Conservation (phyloP, 164 flowering plant genomes). For the Amborella trichopoda region DNA sequence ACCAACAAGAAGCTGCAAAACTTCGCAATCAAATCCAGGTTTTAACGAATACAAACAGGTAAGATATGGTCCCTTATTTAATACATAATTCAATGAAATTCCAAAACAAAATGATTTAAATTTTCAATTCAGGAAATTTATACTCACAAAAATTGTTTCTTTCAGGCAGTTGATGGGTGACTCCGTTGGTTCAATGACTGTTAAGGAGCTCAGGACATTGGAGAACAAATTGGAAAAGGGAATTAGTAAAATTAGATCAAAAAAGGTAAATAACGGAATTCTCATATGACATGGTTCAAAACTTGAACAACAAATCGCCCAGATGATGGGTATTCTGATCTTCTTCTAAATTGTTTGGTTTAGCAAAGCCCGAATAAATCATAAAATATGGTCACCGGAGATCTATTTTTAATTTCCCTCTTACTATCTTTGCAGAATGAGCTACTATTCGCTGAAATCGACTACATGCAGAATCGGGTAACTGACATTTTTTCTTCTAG, state of each 20-base stretch:
- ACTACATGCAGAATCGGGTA: conserved; percentile 93
- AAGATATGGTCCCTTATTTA: not conserved
- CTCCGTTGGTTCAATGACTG: conserved; percentile 25
- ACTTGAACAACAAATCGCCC: not conserved
- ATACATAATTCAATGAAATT: not conserved
- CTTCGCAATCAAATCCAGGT: conserved; percentile 40
- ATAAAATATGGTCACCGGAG: not conserved
- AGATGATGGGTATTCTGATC: not conserved
- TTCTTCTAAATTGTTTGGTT: not conserved
- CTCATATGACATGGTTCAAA: not conserved
- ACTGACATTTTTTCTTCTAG: not conserved
- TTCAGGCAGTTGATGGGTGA: conserved; percentile 71
- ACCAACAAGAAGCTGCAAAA: conserved; percentile 75
- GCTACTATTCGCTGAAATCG: conserved; percentile 66
- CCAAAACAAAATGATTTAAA: not conserved
- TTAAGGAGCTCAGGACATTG: conserved; percentile 50
- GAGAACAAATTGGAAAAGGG: conserved; percentile 54
- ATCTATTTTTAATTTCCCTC: not conserved
- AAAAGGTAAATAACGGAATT: conserved; percentile 38
- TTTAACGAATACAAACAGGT: conserved; percentile 62
- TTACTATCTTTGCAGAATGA: conserved; percentile 49
- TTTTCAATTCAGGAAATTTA: not conserved
- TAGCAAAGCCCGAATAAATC: not conserved
- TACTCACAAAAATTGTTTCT: not conserved
- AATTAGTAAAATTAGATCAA: conserved; percentile 61